Conservation (phyloP, 257 asterid species). For the Leonotis leonurus region DNA sequence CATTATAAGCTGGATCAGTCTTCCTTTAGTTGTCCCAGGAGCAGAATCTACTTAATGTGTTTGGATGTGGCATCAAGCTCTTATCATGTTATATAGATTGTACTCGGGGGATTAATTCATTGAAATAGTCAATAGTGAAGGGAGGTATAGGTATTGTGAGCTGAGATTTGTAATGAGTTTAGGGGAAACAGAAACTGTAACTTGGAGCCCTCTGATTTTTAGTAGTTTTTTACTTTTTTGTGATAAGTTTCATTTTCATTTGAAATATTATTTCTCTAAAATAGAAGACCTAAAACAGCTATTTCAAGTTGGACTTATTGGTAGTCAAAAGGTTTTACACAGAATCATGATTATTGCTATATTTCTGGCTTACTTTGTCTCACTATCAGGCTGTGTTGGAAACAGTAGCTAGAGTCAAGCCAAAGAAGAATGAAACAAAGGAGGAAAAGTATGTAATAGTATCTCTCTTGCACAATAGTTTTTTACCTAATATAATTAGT, state of each 20-base stretch:
- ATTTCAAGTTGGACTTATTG: neutral
- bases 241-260: no score
- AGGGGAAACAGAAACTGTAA: conserved; percentile 2
- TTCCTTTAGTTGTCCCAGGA: neutral
- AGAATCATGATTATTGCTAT: conserved; percentile 7
- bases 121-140: neutral
- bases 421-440: conserved; percentile 94
- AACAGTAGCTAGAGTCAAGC: conserved; percentile 94
- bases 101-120: neutral
- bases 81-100: no score
- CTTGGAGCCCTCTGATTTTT: neutral
- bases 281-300: neutral
- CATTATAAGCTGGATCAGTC: neutral
- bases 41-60: no score
- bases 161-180: neutral
- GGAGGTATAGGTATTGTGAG: neutral
- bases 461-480: neutral
- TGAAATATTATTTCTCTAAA: no score
- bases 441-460: conserved; percentile 65
- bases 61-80: no score
- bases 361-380: conserved; percentile 20
- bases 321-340: neutral
- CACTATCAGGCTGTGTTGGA: conserved; percentile 82
- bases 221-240: no score
- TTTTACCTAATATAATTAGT: neutral